phyloP scores from a whole-genome alignment of 106 monocot genomes.

The Apostasia shenzhenica region DNA sequence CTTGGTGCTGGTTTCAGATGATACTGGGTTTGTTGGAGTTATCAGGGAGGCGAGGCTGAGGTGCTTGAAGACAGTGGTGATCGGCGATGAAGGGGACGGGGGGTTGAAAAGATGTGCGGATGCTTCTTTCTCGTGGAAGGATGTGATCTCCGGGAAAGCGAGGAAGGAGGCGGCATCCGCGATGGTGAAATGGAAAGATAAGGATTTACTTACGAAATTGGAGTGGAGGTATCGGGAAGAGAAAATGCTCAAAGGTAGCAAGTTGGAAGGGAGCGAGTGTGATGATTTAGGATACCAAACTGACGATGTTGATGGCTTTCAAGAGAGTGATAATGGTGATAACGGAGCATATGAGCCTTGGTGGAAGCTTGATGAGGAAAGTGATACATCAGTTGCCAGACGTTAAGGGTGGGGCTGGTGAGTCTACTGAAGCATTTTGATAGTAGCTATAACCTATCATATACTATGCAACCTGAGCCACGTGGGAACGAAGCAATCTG shows the following conservation, averaged over 20 bases:
- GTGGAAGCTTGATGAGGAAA: slow-evolving; percentile 39
- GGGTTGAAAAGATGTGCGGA: slow-evolving; percentile 58
- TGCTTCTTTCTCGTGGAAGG: slow-evolving; percentile 53
- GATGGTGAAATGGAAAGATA: slow-evolving; percentile 51
- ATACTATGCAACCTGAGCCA: too few relatives aligned
- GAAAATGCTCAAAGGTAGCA: neutral
- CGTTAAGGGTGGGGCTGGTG: neutral
- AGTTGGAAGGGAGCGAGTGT: slow-evolving; percentile 4
- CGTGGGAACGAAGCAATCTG: neutral
- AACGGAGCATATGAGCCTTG: slow-evolving; percentile 23
- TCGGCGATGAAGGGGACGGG: slow-evolving; percentile 50
- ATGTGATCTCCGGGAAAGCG: slow-evolving; percentile 63
- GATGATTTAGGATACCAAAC: neutral
- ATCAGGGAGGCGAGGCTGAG: slow-evolving; percentile 45
- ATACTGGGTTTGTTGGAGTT: slow-evolving; percentile 33
- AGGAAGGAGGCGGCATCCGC: slow-evolving; percentile 33
- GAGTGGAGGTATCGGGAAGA: slow-evolving; percentile 50
- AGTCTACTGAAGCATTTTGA: too few relatives aligned
- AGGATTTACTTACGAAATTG: slow-evolving; percentile 45
- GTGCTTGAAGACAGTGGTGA: slow-evolving; percentile 58
- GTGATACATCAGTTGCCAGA: neutral
- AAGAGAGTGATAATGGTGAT: slow-evolving; percentile 11
- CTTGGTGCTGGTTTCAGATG: slow-evolving; percentile 53
- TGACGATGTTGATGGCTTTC: neutral
- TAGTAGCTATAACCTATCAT: too few relatives aligned